Evolutionary conservation across 768 basidiomycete genomes (phyloP).

Genomic region (Dioszegia crocea): DNA sequence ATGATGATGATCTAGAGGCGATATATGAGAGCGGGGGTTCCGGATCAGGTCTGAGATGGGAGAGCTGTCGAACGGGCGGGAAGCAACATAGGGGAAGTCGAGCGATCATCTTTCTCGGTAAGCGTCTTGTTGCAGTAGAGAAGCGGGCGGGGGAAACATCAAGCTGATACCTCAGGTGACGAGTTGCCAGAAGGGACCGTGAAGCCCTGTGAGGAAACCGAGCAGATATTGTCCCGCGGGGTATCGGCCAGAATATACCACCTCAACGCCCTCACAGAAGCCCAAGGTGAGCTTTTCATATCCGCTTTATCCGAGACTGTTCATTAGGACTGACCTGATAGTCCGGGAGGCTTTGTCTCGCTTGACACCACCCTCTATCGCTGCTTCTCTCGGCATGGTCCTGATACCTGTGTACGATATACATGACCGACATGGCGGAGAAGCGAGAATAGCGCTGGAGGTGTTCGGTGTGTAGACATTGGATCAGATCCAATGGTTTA

Average conservation of each 20-base stretch:
- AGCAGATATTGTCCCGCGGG: background rate
- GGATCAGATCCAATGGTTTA: background rate
- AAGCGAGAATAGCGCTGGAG: background rate
- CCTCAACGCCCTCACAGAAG: background rate
- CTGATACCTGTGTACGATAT: background rate
- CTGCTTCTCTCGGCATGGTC: background rate
- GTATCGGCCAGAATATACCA: conserved; percentile 14
- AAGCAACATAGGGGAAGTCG: conserved; percentile 10
- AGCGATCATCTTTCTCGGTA: conserved; percentile 17
- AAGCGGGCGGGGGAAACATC: too few relatives aligned
- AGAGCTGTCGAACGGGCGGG: conserved; percentile 14
- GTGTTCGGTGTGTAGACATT: background rate
- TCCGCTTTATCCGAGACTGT: background rate
- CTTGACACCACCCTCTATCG: too few relatives aligned
- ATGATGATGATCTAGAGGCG: conserved; percentile 19
- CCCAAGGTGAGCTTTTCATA: background rate
- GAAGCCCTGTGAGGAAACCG: too few relatives aligned
- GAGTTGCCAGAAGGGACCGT: background rate
- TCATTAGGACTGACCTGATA: background rate
- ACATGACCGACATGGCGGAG: background rate
- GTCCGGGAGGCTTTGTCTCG: background rate
- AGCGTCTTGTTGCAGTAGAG: too few relatives aligned
- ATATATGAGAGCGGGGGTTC: conserved; percentile 1
- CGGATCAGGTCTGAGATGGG: conserved; percentile 15
- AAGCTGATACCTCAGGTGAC: too few relatives aligned